These are phyloP conservation scores for Xylariaceae sp. DNA, from an alignment of 2,329 filamentous ascomycete species.

Conservation along the genomic window DNA sequence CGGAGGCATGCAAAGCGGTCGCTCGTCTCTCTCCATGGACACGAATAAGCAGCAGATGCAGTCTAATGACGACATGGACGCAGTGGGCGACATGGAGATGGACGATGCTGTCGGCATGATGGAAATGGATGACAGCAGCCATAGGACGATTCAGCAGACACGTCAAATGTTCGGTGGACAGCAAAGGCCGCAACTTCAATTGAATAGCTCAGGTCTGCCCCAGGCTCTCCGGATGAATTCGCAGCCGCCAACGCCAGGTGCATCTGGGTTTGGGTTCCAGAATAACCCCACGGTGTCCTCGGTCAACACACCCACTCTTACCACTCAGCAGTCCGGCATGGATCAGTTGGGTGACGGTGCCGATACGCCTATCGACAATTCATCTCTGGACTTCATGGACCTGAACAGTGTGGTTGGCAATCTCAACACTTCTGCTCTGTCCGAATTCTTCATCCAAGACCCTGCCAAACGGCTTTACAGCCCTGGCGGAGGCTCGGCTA, in stretches of 20 bases:
- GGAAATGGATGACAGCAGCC: conserved; percentile 58
- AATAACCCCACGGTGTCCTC: conserved; percentile 97
- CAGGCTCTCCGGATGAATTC: conserved; percentile 76
- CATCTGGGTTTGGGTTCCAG: conserved; percentile 74
- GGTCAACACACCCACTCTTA: conserved; percentile 90
- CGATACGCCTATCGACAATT: conserved; percentile 71
- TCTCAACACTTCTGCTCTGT: conserved; percentile 53
- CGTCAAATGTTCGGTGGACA: conserved; percentile 66
- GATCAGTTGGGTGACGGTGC: conserved; percentile 65
- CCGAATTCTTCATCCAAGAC: conserved; percentile 75
- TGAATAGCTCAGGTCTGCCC: conserved; percentile 72
- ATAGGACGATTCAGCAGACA: conserved; percentile 66
- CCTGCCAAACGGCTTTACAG: conserved; percentile 92
- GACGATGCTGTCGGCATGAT: conserved; percentile 73
- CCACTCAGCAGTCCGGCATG: conserved; percentile 63
- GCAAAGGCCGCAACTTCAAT: conserved; percentile 70
- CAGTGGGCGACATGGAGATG: conserved; percentile 94
- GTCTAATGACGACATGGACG: conserved; percentile 68
- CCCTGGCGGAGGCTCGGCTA: conserved; percentile 70
- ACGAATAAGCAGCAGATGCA: conserved; percentile 39
- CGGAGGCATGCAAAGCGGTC: conserved; percentile 40
- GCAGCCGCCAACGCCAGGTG: conserved; percentile 79
- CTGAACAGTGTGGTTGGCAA: conserved; percentile 54
- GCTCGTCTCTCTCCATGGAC: conserved; percentile 27
- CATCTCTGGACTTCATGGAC: conserved; percentile 58